phyloP scores from a whole-genome alignment of 345 rosid genomes.

The Nephelium lappaceum region DNA sequence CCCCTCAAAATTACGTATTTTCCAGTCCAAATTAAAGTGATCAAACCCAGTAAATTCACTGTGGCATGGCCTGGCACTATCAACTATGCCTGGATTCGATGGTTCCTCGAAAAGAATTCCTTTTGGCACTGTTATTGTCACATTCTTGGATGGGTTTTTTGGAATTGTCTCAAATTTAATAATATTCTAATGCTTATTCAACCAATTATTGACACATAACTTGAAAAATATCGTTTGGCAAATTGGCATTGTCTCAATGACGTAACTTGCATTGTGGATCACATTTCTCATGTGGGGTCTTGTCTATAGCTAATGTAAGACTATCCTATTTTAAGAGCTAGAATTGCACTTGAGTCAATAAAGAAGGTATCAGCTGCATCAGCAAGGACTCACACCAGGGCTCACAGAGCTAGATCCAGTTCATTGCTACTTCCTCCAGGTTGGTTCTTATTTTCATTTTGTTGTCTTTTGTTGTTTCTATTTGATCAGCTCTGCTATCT shows the following conservation, averaged over 20 bases:
- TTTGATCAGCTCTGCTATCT: neutral
- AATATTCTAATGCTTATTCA: neutral
- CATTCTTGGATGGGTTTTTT: neutral
- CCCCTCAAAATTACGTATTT: neutral
- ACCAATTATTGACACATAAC: neutral
- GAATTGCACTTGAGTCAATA: neutral
- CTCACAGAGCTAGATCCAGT: conserved; percentile 18
- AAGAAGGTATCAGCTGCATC: conserved; percentile 27
- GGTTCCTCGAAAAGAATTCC: neutral
- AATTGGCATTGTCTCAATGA: neutral
- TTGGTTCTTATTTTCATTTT: conserved; percentile 10
- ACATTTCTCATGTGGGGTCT: neutral
- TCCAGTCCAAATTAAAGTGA: no score
- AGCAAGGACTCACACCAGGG: conserved; percentile 34
- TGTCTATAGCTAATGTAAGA: neutral
- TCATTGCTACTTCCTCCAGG: conserved; percentile 26
- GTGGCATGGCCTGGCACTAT: no score
- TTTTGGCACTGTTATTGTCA: neutral
- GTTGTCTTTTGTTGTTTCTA: neutral
- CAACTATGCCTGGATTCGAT: no score
- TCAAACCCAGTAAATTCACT: no score
- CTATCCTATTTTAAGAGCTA: neutral
- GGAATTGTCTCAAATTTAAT: neutral
- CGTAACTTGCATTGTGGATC: neutral
- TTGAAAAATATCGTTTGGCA: neutral